phyloP scores from a whole-genome alignment of 257 asterid genomes.

The Rauvolfia tetraphylla region DNA sequence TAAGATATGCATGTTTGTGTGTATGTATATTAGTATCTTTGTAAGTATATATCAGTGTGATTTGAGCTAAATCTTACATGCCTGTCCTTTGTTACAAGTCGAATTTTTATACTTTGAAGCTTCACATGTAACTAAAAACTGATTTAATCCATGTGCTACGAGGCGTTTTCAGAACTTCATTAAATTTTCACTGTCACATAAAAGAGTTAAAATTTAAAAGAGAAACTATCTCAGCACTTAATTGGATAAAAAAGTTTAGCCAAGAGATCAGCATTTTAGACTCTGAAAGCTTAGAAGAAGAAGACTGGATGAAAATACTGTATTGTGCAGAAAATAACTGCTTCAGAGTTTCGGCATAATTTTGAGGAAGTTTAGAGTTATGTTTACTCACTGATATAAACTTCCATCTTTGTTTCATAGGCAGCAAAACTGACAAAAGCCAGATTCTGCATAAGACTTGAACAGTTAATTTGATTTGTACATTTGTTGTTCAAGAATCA shows the following conservation, averaged over 20 bases:
- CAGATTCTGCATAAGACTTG: not conserved
- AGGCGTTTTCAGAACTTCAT: not conserved
- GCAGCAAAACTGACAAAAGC: too few species aligned
- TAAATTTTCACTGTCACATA: not conserved
- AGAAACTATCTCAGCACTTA: not conserved
- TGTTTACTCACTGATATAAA: too few species aligned
- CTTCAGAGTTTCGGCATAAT: not conserved
- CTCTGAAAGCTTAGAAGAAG: not conserved
- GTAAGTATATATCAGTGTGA: too few species aligned
- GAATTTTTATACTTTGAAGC: not conserved
- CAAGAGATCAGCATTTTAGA: too few species aligned
- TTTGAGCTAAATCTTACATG: not conserved
- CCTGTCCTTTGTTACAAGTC: too few species aligned
- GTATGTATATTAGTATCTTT: too few species aligned
- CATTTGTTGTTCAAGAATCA: not conserved
- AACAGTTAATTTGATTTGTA: not conserved
- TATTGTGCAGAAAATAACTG: not conserved
- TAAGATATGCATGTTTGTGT: too few species aligned
- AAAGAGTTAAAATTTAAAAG: not conserved
- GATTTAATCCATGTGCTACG: not conserved
- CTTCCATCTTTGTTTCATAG: not conserved
- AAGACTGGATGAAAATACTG: not conserved
- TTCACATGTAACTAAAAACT: not conserved
- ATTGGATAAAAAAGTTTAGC: not conserved
- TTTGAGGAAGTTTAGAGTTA: not conserved